Conservation (phyloP, 2,329 filamentous ascomycete genomes). For the Simplicillium aogashimaense region DNA sequence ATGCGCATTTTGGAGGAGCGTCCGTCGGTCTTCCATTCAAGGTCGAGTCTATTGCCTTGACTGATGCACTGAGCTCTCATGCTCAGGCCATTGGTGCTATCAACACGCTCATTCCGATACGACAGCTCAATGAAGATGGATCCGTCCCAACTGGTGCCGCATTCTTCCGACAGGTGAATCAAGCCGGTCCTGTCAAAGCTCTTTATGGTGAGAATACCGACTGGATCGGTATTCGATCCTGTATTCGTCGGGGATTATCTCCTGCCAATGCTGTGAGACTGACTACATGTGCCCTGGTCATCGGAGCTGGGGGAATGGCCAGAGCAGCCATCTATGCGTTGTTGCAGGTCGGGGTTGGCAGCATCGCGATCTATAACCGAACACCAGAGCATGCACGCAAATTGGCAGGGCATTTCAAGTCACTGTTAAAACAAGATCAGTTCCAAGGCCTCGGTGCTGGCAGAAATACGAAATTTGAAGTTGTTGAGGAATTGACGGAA, state of each 20-base stretch:
- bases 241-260: slow-evolving; percentile 61
- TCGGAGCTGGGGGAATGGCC: slow-evolving; percentile 67
- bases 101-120: slow-evolving; percentile 66
- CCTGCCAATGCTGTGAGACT: slow-evolving; percentile 57
- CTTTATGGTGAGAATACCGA: slow-evolving; percentile 75
- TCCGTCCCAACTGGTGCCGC: slow-evolving; percentile 45
- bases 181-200: slow-evolving; percentile 55
- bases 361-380: slow-evolving; percentile 67
- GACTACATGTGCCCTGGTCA: slow-evolving; percentile 44
- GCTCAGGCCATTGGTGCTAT: slow-evolving; percentile 67
- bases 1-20: slow-evolving; percentile 61
- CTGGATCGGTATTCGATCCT: slow-evolving; percentile 70
- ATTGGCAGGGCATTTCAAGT: slow-evolving; percentile 61
- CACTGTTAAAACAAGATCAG: slow-evolving; percentile 35
- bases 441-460: slow-evolving; percentile 29
- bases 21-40: slow-evolving; percentile 69
- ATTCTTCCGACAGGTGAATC: slow-evolving; percentile 41
- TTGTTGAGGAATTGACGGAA: slow-evolving; percentile 48
- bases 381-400: slow-evolving; percentile 57
- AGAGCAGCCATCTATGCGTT: slow-evolving; percentile 69
- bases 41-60: slow-evolving; percentile 58
- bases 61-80: slow-evolving; percentile 61
- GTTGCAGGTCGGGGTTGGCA: slow-evolving; percentile 65
- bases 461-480: slow-evolving; percentile 37
- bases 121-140: slow-evolving; percentile 46